Evolutionary conservation across 1,139 yeast species (phyloP).

Genomic region (Saccharomyces hybrid): DNA sequence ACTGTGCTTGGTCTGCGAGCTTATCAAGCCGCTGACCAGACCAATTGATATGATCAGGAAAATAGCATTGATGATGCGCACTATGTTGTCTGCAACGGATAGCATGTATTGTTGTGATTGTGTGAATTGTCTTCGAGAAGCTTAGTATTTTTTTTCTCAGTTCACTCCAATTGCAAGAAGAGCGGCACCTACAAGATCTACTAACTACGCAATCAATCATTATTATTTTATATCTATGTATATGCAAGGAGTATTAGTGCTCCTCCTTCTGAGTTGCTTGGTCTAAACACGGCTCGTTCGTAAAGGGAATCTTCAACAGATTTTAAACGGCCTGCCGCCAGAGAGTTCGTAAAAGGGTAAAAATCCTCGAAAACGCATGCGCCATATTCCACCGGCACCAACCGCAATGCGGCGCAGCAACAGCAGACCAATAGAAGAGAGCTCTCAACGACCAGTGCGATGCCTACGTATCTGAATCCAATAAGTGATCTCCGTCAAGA

Average conservation of each 20-base stretch:
- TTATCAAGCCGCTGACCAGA: conserved; percentile 76
- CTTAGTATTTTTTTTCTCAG: neutral
- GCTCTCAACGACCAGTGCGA: too few species aligned
- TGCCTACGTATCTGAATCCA: too few species aligned
- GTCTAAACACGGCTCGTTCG: neutral
- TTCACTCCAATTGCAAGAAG: neutral
- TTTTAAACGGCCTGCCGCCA: neutral
- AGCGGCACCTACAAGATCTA: too few species aligned
- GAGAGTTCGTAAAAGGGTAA: neutral
- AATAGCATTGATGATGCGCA: conserved; percentile 67
- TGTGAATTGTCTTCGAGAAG: neutral
- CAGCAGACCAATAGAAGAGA: too few species aligned
- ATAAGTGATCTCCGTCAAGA: too few species aligned
- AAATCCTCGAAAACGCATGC: neutral
- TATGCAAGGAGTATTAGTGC: neutral
- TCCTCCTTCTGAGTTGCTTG: neutral
- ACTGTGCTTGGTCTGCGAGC: conserved; percentile 48
- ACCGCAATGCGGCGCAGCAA: neutral
- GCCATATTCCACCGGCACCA: neutral
- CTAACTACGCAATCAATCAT: neutral
- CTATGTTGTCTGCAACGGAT: conserved; percentile 58
- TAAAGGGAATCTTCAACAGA: neutral
- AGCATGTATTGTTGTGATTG: conserved; percentile 16
- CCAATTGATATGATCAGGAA: conserved; percentile 76
- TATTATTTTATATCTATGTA: neutral